A percentile compares a stretch with the other conserved stretches of the same genome.
Conservation (phyloP, 2,329 filamentous ascomycete species). For the Onygena corvina region DNA sequence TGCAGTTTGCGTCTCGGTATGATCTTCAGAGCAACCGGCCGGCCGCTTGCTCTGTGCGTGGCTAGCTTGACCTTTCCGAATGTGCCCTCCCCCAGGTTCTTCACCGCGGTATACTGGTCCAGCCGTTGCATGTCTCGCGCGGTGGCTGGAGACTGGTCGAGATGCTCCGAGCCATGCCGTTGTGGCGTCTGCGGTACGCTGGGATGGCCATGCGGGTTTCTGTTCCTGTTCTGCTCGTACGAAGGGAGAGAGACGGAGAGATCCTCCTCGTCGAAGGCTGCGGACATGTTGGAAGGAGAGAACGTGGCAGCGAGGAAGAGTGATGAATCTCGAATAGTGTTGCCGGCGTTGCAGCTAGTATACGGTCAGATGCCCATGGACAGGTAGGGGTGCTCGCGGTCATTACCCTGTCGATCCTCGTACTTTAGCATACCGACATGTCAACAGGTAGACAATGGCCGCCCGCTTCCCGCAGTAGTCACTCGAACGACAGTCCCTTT, state of each 20-base stretch:
- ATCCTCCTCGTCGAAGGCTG: constrained; percentile 28
- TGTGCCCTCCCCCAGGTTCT: constrained; percentile 86
- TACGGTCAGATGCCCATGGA: too few species aligned
- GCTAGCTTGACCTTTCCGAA: constrained; percentile 99
- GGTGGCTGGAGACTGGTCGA: constrained; percentile 35
- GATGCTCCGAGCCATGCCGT: constrained; percentile 13
- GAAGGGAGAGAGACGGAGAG: constrained; percentile 27
- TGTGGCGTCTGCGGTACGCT: constrained; percentile 9
- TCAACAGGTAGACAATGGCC: too few species aligned
- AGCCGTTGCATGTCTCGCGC: constrained; percentile 64
- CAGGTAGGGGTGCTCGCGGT: too few species aligned
- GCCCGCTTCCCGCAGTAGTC: too few species aligned
- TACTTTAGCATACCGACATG: too few species aligned
- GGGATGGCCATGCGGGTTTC: constrained; percentile 17
- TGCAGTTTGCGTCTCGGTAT: constrained; percentile 93
- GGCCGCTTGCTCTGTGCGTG: constrained; percentile 77
- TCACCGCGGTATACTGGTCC: constrained; percentile 80
- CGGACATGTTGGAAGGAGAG: constrained; percentile 21
- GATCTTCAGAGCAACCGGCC: constrained; percentile 96
- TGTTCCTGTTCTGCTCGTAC: constrained; percentile 12
- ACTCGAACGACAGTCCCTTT: too few species aligned
- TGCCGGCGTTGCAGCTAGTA: too few species aligned
- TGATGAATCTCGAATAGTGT: too few species aligned
- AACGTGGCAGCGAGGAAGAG: too few species aligned
- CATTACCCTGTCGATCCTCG: too few species aligned